A percentile compares a stretch with the other conserved stretches of the same genome.
Evolutionary conservation across 2,329 filamentous ascomycete genomes (phyloP).

Genomic region (Trichoderma atrobrunneum): DNA sequence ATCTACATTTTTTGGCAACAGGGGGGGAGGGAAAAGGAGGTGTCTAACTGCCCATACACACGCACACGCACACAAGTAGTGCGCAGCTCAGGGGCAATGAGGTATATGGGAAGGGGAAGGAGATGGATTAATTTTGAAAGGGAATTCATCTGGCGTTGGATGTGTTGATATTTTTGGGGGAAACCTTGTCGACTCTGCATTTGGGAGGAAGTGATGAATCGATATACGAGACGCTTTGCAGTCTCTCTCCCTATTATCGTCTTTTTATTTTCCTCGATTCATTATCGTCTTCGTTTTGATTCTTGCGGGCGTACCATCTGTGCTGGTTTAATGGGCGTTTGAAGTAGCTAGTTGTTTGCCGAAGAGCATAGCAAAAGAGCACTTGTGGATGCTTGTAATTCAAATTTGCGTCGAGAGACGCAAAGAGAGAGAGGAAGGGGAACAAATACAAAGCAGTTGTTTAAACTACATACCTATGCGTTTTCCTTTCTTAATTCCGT

Average conservation of each 20-base stretch:
- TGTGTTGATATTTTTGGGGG: neutral
- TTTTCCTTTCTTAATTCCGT: neutral
- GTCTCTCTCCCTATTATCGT: neutral
- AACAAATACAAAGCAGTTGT: neutral
- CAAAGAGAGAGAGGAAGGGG: neutral
- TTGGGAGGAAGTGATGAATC: conserved; percentile 12
- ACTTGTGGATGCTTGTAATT: neutral
- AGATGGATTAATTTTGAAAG: conserved; percentile 8
- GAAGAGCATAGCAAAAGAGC: neutral
- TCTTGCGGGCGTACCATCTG: neutral
- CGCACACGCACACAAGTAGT: neutral
- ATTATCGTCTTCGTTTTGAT: neutral
- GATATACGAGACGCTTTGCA: neutral
- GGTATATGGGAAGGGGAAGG: conserved; percentile 4
- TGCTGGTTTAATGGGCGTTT: conserved; percentile 9
- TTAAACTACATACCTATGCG: neutral
- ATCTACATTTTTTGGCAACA: neutral
- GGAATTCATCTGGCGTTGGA: conserved; percentile 13
- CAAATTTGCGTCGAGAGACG: neutral
- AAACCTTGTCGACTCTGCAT: neutral
- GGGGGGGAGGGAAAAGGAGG: conserved; percentile 10
- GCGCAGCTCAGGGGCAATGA: neutral
- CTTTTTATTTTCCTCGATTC: neutral
- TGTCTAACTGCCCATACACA: neutral
- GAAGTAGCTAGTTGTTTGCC: conserved; percentile 1